Evolutionary conservation across 2,329 filamentous ascomycete species (phyloP).

Genomic region (Cordyceps cateniannulata): DNA sequence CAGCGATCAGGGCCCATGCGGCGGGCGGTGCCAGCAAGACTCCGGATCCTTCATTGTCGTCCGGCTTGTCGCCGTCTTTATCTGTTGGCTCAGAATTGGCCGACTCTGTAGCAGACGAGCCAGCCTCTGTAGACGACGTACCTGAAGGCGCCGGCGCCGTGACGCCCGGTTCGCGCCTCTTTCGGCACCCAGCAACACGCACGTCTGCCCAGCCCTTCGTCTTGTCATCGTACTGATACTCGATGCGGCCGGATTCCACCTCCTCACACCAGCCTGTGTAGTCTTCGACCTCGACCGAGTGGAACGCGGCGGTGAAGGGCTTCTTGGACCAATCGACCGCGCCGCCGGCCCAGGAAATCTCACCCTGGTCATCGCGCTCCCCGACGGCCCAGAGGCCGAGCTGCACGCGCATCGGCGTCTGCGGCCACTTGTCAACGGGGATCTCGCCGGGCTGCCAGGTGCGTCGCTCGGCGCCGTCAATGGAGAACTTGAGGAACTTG

Average conservation of each 20-base stretch:
- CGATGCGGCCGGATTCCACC: slow-evolving; percentile 14
- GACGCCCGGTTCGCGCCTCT: slow-evolving; percentile 14
- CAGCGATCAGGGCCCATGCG: not conserved
- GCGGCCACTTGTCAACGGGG: slow-evolving; percentile 49
- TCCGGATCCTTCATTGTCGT: not conserved
- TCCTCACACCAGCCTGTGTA: slow-evolving; percentile 23
- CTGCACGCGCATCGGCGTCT: slow-evolving; percentile 63
- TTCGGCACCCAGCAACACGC: slow-evolving; percentile 22
- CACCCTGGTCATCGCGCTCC: slow-evolving; percentile 46
- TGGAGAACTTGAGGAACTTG: slow-evolving; percentile 51
- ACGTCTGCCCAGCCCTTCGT: slow-evolving; percentile 25
- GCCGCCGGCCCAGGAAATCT: slow-evolving; percentile 63
- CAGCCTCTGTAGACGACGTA: slow-evolving; percentile 6
- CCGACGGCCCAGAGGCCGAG: slow-evolving; percentile 52
- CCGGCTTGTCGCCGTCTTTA: not conserved
- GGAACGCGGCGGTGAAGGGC: slow-evolving; percentile 22
- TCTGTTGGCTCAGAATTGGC: slow-evolving; percentile 6
- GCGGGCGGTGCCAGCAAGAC: not conserved
- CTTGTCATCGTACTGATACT: slow-evolving; percentile 24
- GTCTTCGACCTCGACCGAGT: slow-evolving; percentile 23
- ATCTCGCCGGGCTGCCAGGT: slow-evolving; percentile 36
- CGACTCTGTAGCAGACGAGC: not conserved
- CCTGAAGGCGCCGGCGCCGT: slow-evolving; percentile 5
- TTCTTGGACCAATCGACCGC: slow-evolving; percentile 23
- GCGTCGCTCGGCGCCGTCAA: slow-evolving; percentile 39